phyloP scores from a whole-genome alignment of 306 rosid species.

The Spatholobus suberectus region DNA sequence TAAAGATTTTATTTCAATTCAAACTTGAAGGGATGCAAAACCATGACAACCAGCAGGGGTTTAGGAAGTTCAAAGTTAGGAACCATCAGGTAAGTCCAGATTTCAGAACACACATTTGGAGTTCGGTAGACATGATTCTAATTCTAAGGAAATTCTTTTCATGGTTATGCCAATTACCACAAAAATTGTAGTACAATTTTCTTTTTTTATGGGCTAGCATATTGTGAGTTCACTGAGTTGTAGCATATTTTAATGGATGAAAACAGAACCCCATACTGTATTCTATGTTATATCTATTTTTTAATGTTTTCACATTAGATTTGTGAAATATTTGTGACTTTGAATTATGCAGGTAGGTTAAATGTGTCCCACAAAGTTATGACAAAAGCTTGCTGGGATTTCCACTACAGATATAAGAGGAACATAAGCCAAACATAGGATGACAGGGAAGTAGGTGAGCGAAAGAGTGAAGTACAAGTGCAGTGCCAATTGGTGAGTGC shows the following conservation, averaged over 20 bases:
- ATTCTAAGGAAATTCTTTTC: constrained; percentile 1
- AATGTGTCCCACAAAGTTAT: neutral
- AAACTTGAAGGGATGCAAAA: neutral
- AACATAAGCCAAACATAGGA: neutral
- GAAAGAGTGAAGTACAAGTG: neutral
- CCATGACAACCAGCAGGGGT: neutral
- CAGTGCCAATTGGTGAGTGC: constrained; percentile 5
- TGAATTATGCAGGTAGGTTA: neutral
- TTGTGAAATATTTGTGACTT: neutral
- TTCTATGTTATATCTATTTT: neutral
- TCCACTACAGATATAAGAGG: neutral
- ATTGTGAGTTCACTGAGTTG: neutral
- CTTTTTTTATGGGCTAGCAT: neutral
- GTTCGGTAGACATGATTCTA: neutral
- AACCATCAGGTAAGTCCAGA: constrained; percentile 1
- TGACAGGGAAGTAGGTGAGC: neutral
- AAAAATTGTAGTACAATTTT: neutral
- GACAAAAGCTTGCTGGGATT: neutral
- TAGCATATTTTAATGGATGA: constrained; percentile 7
- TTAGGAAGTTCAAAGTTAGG: neutral
- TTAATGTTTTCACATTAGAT: neutral
- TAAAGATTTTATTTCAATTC: neutral
- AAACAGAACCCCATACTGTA: neutral
- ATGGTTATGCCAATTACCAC: neutral
- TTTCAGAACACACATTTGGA: neutral